Evolutionary conservation across 2,329 filamentous ascomycete species (phyloP), one percentile per base, ranked within the genome.

Genomic region (Cladosporium austrohemisphaericum): DNA sequence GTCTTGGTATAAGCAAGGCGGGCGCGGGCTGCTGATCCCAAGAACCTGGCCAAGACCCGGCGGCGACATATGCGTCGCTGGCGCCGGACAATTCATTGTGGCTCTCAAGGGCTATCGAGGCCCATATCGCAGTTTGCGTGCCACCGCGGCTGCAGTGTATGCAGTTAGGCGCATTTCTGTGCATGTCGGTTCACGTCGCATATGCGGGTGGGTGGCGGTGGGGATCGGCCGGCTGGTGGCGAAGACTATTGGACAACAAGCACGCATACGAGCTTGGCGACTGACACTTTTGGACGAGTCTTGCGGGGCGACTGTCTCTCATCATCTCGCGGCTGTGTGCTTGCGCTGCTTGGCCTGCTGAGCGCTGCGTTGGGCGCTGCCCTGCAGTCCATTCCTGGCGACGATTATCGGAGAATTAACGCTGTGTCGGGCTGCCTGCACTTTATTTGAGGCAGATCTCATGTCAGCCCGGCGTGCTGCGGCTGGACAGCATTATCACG

Each of bases 391-490:
- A 45, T 45, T 45, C 41, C 41, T 45, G 41, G 29, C 41, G 41
- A 45, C 41, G 41, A 45, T 45, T 45, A 38, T 47, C 44, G 44
- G 44, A 47, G 44, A 47, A 47, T 47, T 20, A 31, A 47, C 44
- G 33, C 44, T 47, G 44, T 38, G 44, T 23, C 32, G 44, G 44
- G 43, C 43, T 46, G n/a, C n/a, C n/a, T 36, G 18, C 19, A 11
- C 28, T 13, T 18, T 35, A 25, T 25, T 45, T 32, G 35, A 5
- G 29, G 41, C 5, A 6, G 20, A 36, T 33, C 31, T 45, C 41
- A 45, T 25, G 29, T 45, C 41, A 45, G 41, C 41, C 41, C 29
- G 31, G 41, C 22, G 19, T 33, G 28, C 14, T 31, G 29, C 41
- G 31, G 41, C 41, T 45, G 41, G 29, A 20, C 31, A 31, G 29